phyloP scores from a whole-genome alignment of 1,139 yeast species.

The Pichia sp. region DNA sequence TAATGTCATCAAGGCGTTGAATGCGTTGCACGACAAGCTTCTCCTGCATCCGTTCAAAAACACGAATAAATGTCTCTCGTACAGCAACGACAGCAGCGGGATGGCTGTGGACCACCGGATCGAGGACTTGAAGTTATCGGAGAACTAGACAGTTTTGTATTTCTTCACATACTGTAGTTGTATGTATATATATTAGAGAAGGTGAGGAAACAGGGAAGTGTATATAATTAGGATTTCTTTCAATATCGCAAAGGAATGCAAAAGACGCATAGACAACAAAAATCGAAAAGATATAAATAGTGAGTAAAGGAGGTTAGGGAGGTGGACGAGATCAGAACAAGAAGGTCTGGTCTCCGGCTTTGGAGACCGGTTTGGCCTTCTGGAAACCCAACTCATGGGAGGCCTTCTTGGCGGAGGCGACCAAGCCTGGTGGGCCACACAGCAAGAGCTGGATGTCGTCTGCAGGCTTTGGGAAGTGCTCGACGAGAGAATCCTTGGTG shows the following conservation, averaged over 20 bases:
- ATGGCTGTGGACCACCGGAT: conserved; percentile 32
- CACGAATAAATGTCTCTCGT: conserved; percentile 14
- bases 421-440: conserved; percentile 96
- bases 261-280: background rate
- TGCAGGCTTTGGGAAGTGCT: conserved; percentile 61
- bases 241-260: background rate
- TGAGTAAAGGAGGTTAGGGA: too few relatives aligned
- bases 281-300: too few relatives aligned
- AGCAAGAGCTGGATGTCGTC: conserved; percentile 67
- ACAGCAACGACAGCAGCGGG: conserved; percentile 12
- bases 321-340: conserved; percentile 49
- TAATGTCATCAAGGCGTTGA: conserved; percentile 81
- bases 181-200: background rate
- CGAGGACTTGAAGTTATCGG: conserved; percentile 31
- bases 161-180: too few relatives aligned
- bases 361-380: conserved; percentile 87
- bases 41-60: conserved; percentile 47
- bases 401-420: conserved; percentile 73
- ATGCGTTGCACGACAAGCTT: conserved; percentile 75
- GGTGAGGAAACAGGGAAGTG: background rate
- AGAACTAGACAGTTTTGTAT: conserved; percentile 2
- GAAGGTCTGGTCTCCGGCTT: conserved; percentile 90
- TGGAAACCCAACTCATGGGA: conserved; percentile 73
- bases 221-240: too few relatives aligned
- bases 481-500: conserved; percentile 67